Evolutionary conservation across 208 protist genomes (phyloP).

Genomic region (Phytomonas francai): DNA sequence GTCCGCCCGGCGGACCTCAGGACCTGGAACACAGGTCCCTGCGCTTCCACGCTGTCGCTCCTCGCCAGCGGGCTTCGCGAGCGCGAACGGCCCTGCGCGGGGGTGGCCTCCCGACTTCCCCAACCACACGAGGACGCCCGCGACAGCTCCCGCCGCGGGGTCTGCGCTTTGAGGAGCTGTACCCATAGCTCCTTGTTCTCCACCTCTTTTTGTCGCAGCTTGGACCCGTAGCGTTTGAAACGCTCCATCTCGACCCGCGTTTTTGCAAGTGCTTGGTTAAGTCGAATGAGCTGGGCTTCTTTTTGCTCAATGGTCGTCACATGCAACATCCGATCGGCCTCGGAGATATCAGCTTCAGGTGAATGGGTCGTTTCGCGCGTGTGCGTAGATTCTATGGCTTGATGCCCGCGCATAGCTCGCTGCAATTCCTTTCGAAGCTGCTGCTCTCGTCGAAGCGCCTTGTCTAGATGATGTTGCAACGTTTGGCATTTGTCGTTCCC

Average conservation of each 20-base stretch:
- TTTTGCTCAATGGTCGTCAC: conserved; percentile 8
- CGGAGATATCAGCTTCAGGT: background rate
- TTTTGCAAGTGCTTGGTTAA: conserved; percentile 69
- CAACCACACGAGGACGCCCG: background rate
- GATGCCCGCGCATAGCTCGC: conserved; percentile 5
- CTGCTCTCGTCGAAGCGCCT: background rate
- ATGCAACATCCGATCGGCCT: background rate
- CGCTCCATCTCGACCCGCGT: conserved; percentile 31
- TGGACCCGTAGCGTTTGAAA: conserved; percentile 7
- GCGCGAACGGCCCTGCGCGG: too few species aligned
- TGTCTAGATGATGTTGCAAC: background rate
- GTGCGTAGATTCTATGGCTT: background rate
- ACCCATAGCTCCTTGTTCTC: conserved; percentile 35
- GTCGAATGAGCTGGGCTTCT: conserved; percentile 23
- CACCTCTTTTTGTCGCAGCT: conserved; percentile 14
- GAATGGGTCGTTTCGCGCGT: background rate
- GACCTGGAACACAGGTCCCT: too few species aligned
- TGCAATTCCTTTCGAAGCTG: background rate
- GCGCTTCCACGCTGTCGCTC: too few species aligned
- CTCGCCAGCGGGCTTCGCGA: background rate
- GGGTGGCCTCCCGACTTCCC: background rate
- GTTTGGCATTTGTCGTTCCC: background rate
- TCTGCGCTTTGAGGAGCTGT: conserved; percentile 22
- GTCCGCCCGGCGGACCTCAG: background rate
- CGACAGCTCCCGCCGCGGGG: conserved; percentile 20